Base-by-base conservation (phyloP, 1,284 basidiomycete species). In the Gastroboletus turbinatus region DNA sequence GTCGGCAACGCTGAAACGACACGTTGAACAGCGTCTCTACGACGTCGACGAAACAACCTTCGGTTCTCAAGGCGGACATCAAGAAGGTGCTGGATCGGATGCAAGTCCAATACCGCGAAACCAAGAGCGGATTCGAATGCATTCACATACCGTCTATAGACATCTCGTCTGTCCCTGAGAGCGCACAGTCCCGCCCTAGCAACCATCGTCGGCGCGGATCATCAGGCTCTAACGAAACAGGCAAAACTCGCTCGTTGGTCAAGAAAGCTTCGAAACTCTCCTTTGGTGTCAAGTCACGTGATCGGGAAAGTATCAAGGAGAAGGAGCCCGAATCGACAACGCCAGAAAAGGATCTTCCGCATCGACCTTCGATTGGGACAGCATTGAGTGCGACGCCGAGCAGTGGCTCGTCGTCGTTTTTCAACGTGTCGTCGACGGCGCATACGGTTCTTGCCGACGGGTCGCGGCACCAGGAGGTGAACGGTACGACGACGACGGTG, bases 121-220 rank as follows among this genome's bases (percentile, higher is more conserved):
- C 87, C 65, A 90, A 88, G 70, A 82, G 86, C 53, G 96, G 96
- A 0, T 99, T 96, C 70, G 96, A 98, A 72, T 99, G 96, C 74
- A 90, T 96, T 25, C 95, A 98, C 71, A 76, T 92, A 49, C 96
- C 96, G 0, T 94, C 92, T 27, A 96, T 98, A 69, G 94, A 96
- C 70, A 75, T 96, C 10, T 80, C 87, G 6, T 89, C 90, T 33
- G 79, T 94, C 13, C 74, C 76, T 33, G 79, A 79, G 50, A 63
- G 70, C 9, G 55, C 59, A 19, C 66, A 73, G 25, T 39, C 67
- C 39, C 71, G 69, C 17, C 67, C 67, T 43, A 70, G 69, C 25
- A 78, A 63, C 29, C 68, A 84, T 55, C 79, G 76, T 56, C 82
- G 82, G 55, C 78, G 81, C 50, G 68, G 73, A 14, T 82, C 83